These are phyloP conservation scores for Pelargonium fulgidum DNA, from an alignment of 441 rosid species.

Conservation along the genomic window DNA sequence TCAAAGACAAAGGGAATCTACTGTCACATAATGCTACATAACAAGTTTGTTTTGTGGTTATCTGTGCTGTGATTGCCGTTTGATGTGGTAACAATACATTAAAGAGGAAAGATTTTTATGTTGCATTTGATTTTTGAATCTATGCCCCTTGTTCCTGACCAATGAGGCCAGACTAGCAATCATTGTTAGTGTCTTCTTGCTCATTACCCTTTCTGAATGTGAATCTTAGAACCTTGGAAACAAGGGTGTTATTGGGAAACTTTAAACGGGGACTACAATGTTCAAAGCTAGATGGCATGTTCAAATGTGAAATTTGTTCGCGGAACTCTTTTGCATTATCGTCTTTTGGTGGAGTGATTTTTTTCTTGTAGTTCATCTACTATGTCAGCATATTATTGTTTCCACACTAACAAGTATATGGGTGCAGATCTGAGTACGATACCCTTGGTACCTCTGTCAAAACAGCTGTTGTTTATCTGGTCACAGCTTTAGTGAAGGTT, in stretches of 20 bases:
- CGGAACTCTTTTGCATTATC: not conserved
- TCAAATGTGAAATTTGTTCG: not conserved
- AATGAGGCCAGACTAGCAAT: not conserved
- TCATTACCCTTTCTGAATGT: not conserved
- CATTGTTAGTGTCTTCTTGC: not conserved
- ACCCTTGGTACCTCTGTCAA: constrained; percentile 85
- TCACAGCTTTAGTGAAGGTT: constrained; percentile 83
- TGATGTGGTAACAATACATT: not conserved
- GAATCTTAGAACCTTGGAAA: not conserved
- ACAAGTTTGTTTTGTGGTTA: not conserved
- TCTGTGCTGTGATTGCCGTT: not conserved
- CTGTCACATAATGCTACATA: not conserved
- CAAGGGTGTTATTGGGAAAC: not conserved
- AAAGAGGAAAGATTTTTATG: too few relatives aligned
- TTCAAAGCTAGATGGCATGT: not conserved
- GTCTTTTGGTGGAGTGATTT: not conserved
- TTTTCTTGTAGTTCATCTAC: not conserved
- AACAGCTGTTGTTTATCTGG: constrained; percentile 78
- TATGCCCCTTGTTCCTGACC: not conserved
- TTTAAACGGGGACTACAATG: not conserved
- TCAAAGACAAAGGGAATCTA: not conserved
- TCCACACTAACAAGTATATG: not conserved
- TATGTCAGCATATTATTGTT: not conserved
- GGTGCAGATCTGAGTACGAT: constrained; percentile 79
- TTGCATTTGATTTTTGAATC: too few relatives aligned